These are phyloP conservation scores for Mrakia frigida DNA, from an alignment of 768 basidiomycete genomes.

Conservation along the genomic window DNA sequence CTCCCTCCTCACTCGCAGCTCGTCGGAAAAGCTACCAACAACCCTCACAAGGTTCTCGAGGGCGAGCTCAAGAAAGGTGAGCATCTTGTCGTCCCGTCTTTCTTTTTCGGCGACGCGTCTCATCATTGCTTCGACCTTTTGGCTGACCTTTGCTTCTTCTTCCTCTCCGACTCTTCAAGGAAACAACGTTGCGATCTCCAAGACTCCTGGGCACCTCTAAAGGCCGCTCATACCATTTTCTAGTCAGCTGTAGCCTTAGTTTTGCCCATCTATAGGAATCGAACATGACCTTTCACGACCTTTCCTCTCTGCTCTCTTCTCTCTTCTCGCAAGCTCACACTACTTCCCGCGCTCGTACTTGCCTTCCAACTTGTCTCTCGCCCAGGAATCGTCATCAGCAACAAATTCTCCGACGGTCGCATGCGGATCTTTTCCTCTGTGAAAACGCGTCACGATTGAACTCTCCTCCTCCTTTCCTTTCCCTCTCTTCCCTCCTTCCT, in stretches of 20 bases:
- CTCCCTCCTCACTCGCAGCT: neutral
- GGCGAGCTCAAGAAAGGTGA: neutral
- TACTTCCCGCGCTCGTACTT: too few species aligned
- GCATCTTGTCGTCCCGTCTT: neutral
- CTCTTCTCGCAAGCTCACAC: too few species aligned
- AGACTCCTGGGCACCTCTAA: neutral
- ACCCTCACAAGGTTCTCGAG: slow-evolving; percentile 5
- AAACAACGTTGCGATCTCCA: neutral
- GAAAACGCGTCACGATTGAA: neutral
- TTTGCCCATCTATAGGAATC: neutral
- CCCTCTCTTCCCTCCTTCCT: neutral
- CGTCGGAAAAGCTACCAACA: slow-evolving; percentile 2
- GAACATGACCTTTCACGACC: neutral
- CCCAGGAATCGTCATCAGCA: too few species aligned
- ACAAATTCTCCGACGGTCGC: neutral
- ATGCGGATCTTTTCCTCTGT: neutral
- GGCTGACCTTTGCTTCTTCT: neutral
- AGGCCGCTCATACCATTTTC: neutral
- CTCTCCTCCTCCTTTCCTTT: neutral
- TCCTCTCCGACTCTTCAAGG: neutral
- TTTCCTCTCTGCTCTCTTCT: neutral
- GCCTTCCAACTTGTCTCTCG: too few species aligned
- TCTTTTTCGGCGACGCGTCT: neutral
- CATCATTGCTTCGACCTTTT: too few species aligned
- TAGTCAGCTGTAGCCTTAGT: neutral